A percentile compares a stretch with the other conserved stretches of the same genome.
Conservation (phyloP, 1,139 yeast species). For the Pneumocystis carinii region DNA sequence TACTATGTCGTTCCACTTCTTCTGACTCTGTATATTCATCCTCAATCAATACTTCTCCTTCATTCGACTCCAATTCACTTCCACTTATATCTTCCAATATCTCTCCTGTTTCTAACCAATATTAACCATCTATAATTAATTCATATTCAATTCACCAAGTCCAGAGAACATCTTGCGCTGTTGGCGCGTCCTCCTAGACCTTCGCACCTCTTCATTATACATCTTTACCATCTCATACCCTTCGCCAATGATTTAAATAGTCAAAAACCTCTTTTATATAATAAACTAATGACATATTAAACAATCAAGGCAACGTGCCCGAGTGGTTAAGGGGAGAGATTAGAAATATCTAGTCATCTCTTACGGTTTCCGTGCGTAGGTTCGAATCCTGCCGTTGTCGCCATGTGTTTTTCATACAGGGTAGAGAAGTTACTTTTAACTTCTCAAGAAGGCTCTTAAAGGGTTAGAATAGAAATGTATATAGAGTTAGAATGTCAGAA, state of each 20-base stretch:
- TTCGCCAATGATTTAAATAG: too few relatives aligned
- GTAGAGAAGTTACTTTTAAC: too few relatives aligned
- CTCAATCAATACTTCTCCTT: not conserved
- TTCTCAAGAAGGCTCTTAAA: too few relatives aligned
- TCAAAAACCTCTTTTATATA: not conserved
- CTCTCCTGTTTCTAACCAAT: not conserved
- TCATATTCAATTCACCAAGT: not conserved
- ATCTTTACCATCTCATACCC: too few relatives aligned
- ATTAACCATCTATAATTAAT: too few relatives aligned
- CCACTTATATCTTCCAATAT: not conserved
- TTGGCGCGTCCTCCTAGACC: not conserved
- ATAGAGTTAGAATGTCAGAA: too few relatives aligned
- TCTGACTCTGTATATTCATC: not conserved
- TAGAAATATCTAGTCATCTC: not conserved
- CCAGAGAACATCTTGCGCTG: not conserved
- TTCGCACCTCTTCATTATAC: not conserved
- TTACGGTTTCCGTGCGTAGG: slow-evolving; percentile 1
- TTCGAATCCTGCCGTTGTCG: slow-evolving; percentile 1
- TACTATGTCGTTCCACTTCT: not conserved
- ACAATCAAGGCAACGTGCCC: not conserved
- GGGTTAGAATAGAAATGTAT: too few relatives aligned
- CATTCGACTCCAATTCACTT: not conserved
- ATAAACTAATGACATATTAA: too few relatives aligned
- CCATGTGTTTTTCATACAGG: too few relatives aligned
- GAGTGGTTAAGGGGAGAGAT: slow-evolving; percentile 1